Evolutionary conservation across 805 yeast genomes (phyloP).

Genomic region (Cyberlindnera sargentensis): DNA sequence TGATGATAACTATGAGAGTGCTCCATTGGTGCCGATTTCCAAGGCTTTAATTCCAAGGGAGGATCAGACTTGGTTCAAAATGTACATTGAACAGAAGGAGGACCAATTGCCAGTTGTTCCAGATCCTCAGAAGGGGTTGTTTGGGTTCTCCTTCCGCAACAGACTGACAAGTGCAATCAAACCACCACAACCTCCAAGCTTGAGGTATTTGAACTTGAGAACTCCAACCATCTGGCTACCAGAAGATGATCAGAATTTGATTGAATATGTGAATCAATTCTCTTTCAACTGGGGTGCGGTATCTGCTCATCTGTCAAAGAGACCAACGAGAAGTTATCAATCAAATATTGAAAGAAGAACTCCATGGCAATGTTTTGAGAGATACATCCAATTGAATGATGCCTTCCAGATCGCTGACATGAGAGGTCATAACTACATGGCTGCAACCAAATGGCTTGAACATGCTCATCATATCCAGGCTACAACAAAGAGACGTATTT

Average conservation of each 20-base stretch:
- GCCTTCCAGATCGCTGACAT: conserved; percentile 80
- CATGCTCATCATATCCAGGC: conserved; percentile 86
- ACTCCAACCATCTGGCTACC: conserved; percentile 97
- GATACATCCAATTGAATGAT: conserved; percentile 89
- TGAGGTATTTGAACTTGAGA: conserved; percentile 71
- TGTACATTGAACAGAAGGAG: conserved; percentile 42
- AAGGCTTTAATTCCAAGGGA: conserved; percentile 59
- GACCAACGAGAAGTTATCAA: conserved; percentile 61
- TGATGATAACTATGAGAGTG: conserved; percentile 23
- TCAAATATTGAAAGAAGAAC: conserved; percentile 93
- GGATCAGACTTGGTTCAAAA: conserved; percentile 56
- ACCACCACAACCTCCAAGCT: conserved; percentile 89
- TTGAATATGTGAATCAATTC: conserved; percentile 77
- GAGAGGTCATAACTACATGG: conserved; percentile 77
- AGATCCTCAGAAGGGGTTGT: conserved; percentile 49
- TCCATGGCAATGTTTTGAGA: conserved; percentile 98
- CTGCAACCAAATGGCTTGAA: conserved; percentile 88
- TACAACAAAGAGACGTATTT: conserved; percentile 78
- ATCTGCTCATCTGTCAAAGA: conserved; percentile 67
- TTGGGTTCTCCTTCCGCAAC: conserved; percentile 36
- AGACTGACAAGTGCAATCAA: conserved; percentile 52
- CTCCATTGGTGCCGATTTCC: conserved; percentile 51
- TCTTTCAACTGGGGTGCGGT: conserved; percentile 92
- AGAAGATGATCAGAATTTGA: conserved; percentile 77
- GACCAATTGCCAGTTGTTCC: conserved; percentile 33